These are phyloP conservation scores for Rubus parviflorus DNA, from an alignment of 306 rosid species.

Conservation along the genomic window DNA sequence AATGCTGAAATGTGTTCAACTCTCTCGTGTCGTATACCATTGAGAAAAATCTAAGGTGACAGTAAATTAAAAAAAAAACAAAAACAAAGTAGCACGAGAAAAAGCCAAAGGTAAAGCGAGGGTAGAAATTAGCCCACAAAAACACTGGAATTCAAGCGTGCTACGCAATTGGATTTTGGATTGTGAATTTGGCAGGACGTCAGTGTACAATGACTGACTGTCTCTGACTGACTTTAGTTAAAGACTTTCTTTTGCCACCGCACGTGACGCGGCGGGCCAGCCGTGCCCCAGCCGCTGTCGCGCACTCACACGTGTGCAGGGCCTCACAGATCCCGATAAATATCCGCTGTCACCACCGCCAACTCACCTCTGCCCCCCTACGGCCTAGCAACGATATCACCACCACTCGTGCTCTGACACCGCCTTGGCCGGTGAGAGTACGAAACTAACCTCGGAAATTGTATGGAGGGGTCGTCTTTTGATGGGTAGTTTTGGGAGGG, in stretches of 20 bases:
- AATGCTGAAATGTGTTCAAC: too few relatives aligned
- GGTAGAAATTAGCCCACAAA: slow-evolving; percentile 12
- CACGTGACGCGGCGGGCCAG: slow-evolving; percentile 70
- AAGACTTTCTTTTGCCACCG: slow-evolving; percentile 34
- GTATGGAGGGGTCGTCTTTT: slow-evolving; percentile 3
- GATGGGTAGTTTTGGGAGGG: slow-evolving; percentile 35
- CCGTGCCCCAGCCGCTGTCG: slow-evolving; percentile 43
- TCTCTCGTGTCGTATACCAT: too few relatives aligned
- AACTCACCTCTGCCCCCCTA: slow-evolving; percentile 42
- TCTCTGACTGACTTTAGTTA: neutral
- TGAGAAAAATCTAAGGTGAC: too few relatives aligned
- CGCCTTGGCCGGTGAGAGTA: slow-evolving; percentile 15
- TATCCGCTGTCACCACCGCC: slow-evolving; percentile 34
- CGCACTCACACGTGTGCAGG: slow-evolving; percentile 76
- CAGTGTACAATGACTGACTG: neutral
- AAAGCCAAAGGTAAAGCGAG: neutral
- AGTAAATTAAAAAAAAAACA: neutral
- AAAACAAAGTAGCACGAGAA: neutral
- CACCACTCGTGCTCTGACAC: slow-evolving; percentile 38
- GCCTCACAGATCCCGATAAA: slow-evolving; percentile 43
- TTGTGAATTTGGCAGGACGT: slow-evolving; percentile 14
- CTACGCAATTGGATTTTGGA: neutral
- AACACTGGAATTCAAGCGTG: slow-evolving; percentile 23
- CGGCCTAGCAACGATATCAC: slow-evolving; percentile 38
- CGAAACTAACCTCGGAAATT: slow-evolving; percentile 17